phyloP scores from a whole-genome alignment of 2,329 filamentous ascomycete species.

The Arthrobotrys pseudoclavata region DNA sequence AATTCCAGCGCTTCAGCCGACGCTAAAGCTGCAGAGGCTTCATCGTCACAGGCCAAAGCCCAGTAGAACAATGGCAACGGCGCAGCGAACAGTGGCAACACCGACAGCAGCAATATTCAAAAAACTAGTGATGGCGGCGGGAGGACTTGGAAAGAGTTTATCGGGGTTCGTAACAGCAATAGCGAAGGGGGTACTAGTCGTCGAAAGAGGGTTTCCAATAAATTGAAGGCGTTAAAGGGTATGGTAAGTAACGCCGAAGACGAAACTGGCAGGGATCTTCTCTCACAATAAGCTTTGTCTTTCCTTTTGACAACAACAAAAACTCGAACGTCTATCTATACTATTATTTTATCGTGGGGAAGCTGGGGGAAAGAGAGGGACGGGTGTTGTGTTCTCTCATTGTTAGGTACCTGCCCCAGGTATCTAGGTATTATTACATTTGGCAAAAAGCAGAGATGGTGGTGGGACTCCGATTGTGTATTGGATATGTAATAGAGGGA shows the following conservation, averaged over 20 bases:
- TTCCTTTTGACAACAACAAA: neutral
- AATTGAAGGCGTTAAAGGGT: slow-evolving; percentile 30
- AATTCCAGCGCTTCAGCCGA: slow-evolving; percentile 42
- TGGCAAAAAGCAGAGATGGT: neutral
- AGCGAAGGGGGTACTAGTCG: neutral
- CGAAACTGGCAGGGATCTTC: neutral
- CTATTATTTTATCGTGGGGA: neutral
- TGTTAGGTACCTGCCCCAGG: neutral
- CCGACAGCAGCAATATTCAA: slow-evolving; percentile 8
- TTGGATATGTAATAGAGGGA: neutral
- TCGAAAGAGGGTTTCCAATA: slow-evolving; percentile 18
- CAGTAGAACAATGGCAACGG: slow-evolving; percentile 38
- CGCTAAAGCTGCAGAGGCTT: slow-evolving; percentile 29
- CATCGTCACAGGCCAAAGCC: slow-evolving; percentile 46
- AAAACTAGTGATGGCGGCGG: slow-evolving; percentile 9
- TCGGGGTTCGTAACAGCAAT: slow-evolving; percentile 3
- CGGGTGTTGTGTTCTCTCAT: neutral
- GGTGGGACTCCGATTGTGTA: too few relatives aligned
- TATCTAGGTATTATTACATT: neutral
- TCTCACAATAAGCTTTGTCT: neutral
- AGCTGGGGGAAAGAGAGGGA: neutral
- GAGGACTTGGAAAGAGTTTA: slow-evolving; percentile 25
- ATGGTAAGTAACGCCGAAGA: slow-evolving; percentile 9
- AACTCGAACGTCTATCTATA: neutral
- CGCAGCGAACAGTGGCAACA: slow-evolving; percentile 13